phyloP scores from a whole-genome alignment of 176 grass and related monocot species.

The Bromus sterilis region DNA sequence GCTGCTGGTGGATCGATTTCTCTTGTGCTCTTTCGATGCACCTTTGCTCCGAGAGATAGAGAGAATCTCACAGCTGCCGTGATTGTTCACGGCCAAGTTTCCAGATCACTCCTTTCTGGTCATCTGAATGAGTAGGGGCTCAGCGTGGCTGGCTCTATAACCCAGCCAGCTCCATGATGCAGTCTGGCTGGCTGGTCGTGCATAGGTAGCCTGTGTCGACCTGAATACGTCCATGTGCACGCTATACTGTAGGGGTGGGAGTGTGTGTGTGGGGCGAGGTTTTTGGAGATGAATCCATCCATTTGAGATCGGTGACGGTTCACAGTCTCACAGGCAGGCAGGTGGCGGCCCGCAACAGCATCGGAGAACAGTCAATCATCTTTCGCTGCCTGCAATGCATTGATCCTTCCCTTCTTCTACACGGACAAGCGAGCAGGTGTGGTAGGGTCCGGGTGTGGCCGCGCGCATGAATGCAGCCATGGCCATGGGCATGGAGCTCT shows the following conservation, averaged over 20 bases:
- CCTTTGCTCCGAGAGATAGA: not conserved
- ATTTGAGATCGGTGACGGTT: not conserved
- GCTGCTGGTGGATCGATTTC: not conserved
- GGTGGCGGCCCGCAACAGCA: not conserved
- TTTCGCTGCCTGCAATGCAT: not conserved
- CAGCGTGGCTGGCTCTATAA: not conserved
- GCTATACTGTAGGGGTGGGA: not conserved
- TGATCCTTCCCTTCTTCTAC: not conserved
- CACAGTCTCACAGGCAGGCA: not conserved
- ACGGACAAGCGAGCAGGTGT: not conserved
- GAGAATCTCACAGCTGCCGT: slow-evolving; percentile 3
- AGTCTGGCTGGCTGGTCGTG: not conserved
- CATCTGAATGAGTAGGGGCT: not conserved
- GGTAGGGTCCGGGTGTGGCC: not conserved
- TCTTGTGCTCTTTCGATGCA: slow-evolving; percentile 1
- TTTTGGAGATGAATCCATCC: not conserved
- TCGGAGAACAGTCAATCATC: not conserved
- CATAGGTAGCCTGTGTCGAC: not conserved
- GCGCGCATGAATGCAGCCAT: not conserved
- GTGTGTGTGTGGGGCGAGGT: too few relatives aligned
- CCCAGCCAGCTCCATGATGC: not conserved
- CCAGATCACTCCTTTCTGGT: not conserved
- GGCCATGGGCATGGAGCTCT: not conserved
- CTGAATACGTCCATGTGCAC: not conserved
- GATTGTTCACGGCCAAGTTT: not conserved